Percentiles rank a stretch among this genome's conserved stretches.
Conservation (phyloP, 75 land plant genomes). For the Ceratopteris richardii region DNA sequence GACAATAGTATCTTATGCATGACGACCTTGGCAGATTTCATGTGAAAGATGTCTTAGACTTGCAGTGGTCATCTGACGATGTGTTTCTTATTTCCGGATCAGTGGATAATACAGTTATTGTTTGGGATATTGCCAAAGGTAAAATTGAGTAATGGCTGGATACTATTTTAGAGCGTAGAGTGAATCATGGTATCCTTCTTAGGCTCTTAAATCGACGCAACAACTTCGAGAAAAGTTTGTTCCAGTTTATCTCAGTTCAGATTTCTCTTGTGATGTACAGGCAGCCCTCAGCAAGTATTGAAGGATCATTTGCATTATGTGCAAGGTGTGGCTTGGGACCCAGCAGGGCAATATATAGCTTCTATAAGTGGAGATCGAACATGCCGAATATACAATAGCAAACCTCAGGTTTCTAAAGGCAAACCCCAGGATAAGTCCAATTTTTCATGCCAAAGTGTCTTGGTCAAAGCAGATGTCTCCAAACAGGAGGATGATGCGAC, state of each 20-base stretch:
- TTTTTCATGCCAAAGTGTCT: slow-evolving; percentile 67
- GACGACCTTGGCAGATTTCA: slow-evolving; percentile 73
- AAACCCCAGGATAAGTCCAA: slow-evolving; percentile 49
- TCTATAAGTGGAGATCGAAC: slow-evolving; percentile 92
- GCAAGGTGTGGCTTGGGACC: slow-evolving; percentile 99
- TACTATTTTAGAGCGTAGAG: too few species aligned
- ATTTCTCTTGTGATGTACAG: slow-evolving; percentile 28
- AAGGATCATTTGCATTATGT: slow-evolving; percentile 90
- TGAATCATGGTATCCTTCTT: too few species aligned
- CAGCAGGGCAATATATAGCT: slow-evolving; percentile 69
- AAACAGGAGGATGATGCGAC: slow-evolving; percentile 7
- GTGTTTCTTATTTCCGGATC: slow-evolving; percentile 76
- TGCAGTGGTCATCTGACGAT: slow-evolving; percentile 90
- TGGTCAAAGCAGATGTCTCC: slow-evolving; percentile 52
- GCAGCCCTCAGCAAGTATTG: slow-evolving; percentile 69
- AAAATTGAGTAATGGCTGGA: too few species aligned
- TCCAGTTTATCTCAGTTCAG: too few species aligned
- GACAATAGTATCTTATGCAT: too few species aligned
- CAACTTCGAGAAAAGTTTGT: too few species aligned
- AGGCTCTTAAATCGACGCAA: too few species aligned
- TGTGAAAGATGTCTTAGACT: slow-evolving; percentile 88
- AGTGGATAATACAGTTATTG: slow-evolving; percentile 89
- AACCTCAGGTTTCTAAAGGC: slow-evolving; percentile 31
- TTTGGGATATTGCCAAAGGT: slow-evolving; percentile 93
- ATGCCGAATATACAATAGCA: slow-evolving; percentile 68